Evolutionary conservation across 768 basidiomycete genomes (phyloP).

Genomic region (Clitopilus passeckerianus): DNA sequence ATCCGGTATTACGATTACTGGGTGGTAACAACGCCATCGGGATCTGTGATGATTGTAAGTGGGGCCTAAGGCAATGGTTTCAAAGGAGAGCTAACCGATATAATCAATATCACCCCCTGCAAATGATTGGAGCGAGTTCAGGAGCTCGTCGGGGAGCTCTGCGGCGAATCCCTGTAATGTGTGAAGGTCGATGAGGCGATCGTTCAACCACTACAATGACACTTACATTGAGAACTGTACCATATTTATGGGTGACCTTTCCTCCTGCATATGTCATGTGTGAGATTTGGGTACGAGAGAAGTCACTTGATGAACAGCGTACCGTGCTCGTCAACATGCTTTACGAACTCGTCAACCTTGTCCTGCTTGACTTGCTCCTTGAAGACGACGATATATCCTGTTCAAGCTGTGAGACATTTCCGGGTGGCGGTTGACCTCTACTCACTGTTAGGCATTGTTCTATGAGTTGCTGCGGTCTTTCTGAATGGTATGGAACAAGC

Average conservation of each 20-base stretch:
- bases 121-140: conserved; percentile 26
- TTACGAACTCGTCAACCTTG: conserved; percentile 34
- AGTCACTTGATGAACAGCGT: conserved; percentile 1
- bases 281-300: not conserved
- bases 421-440: too few relatives aligned
- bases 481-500: not conserved
- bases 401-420: not conserved
- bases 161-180: conserved; percentile 23
- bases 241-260: conserved; percentile 33
- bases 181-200: not conserved
- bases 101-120: conserved; percentile 32
- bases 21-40: conserved; percentile 35
- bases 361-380: conserved; percentile 36
- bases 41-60: conserved; percentile 24
- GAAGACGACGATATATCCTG: conserved; percentile 56
- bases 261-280: conserved; percentile 29
- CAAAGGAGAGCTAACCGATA: conserved; percentile 31
- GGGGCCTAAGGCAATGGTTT: not conserved
- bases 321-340: conserved; percentile 34
- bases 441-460: not conserved
- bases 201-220: not conserved
- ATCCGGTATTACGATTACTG: conserved; percentile 14
- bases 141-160: conserved; percentile 17
- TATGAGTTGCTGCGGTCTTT: not conserved
- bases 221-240: conserved; percentile 31